Evolutionary conservation across 768 basidiomycete genomes (phyloP).

Genomic region (Psilocybe azurescens): DNA sequence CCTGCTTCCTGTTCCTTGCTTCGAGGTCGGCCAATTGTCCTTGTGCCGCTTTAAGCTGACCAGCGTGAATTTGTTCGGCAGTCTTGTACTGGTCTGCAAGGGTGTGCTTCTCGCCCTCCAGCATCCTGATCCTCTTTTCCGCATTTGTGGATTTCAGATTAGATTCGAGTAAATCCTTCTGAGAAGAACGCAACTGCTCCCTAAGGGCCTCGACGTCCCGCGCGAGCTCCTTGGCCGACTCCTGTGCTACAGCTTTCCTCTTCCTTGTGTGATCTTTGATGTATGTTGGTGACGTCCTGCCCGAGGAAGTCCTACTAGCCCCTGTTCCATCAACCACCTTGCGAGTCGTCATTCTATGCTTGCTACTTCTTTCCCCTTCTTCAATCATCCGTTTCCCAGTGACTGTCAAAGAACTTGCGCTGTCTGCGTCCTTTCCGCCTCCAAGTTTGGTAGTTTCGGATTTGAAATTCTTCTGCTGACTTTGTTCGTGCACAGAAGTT

Average conservation of each 20-base stretch:
- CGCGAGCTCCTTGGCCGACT: neutral
- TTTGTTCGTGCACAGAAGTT: neutral
- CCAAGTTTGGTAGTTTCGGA: neutral
- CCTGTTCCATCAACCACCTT: neutral
- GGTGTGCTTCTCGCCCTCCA: neutral
- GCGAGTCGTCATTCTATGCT: neutral
- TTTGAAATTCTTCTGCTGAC: neutral
- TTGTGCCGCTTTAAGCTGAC: neutral
- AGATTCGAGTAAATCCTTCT: slow-evolving; percentile 1
- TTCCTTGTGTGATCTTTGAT: neutral
- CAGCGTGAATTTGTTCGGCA: neutral
- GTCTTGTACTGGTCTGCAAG: neutral
- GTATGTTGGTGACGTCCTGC: neutral
- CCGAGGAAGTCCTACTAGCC: neutral
- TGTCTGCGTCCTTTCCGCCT: neutral
- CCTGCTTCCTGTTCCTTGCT: slow-evolving; percentile 9
- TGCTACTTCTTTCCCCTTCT: neutral
- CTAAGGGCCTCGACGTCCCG: neutral
- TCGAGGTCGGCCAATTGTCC: slow-evolving; percentile 11
- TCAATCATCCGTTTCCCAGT: neutral
- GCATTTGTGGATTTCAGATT: neutral
- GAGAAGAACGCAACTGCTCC: neutral
- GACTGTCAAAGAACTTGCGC: neutral
- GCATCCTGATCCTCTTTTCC: neutral
- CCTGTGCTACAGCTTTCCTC: neutral